Percentiles rank a stretch among this genome's conserved stretches.
Evolutionary conservation across 176 grass and related monocot genomes (phyloP).

Genomic region (Chrysopogon serrulatus): DNA sequence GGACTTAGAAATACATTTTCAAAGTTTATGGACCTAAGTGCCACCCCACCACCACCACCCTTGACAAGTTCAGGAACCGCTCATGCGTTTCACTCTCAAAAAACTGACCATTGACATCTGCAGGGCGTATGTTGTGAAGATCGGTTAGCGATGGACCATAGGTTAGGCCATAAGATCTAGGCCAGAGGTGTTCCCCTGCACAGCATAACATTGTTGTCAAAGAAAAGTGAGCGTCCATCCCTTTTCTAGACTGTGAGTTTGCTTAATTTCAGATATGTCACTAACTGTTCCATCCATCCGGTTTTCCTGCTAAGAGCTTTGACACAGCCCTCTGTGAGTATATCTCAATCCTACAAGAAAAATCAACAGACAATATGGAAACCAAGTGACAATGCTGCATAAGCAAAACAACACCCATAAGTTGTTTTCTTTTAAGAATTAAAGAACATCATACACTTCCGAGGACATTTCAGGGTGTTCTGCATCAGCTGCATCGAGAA

Average conservation of each 20-base stretch:
- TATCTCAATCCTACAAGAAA: conserved; percentile 49
- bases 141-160: conserved; percentile 47
- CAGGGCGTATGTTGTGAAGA: conserved; percentile 67
- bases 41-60: no score
- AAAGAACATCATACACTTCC: conserved; percentile 60
- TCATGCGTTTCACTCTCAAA: no score
- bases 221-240: not conserved
- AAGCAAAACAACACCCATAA: not conserved
- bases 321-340: conserved; percentile 60
- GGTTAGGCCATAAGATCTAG: conserved; percentile 60
- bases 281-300: conserved; percentile 85
- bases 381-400: not conserved
- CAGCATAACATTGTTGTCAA: not conserved
- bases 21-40: no score
- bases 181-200: conserved; percentile 83
- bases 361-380: not conserved
- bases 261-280: conserved; percentile 23
- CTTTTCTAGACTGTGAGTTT: not conserved
- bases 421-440: no score
- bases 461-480: conserved; percentile 50
- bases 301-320: conserved; percentile 65
- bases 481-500: conserved; percentile 66
- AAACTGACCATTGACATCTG: conserved; percentile 63
- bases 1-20: no score
- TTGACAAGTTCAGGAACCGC: no score